Evolutionary conservation across 352 stramenopile genomes (phyloP).

Genomic region (Phytophthora fragariae): DNA sequence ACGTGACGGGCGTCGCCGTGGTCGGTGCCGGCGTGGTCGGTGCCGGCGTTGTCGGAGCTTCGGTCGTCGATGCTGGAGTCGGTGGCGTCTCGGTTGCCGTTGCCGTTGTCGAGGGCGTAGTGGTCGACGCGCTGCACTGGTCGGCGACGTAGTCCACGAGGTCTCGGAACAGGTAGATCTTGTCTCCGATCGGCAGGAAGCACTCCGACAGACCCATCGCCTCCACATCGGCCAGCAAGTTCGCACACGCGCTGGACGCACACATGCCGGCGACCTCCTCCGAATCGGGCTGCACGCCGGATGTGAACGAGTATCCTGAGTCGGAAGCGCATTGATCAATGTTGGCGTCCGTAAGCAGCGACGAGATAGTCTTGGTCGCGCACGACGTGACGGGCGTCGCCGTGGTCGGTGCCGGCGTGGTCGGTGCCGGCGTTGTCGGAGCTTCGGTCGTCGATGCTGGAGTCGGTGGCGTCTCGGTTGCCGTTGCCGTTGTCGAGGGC

Average conservation of each 20-base stretch:
- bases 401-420: slow-evolving; percentile 25
- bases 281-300: slow-evolving; percentile 22
- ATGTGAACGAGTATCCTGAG: slow-evolving; percentile 34
- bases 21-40: slow-evolving; percentile 13
- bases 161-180: slow-evolving; percentile 37
- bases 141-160: slow-evolving; percentile 29
- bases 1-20: slow-evolving; percentile 20
- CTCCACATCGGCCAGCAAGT: slow-evolving; percentile 28
- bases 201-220: slow-evolving; percentile 32
- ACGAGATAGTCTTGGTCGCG: slow-evolving; percentile 10
- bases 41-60: neutral
- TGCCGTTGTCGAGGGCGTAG: neutral
- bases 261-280: slow-evolving; percentile 33
- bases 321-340: slow-evolving; percentile 32
- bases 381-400: slow-evolving; percentile 21
- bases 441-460: too few relatives aligned
- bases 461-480: too few relatives aligned
- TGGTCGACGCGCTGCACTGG: slow-evolving; percentile 21
- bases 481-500: too few relatives aligned
- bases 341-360: slow-evolving; percentile 28
- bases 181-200: slow-evolving; percentile 32
- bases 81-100: neutral
- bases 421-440: too few relatives aligned
- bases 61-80: too few relatives aligned
- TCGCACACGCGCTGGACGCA: slow-evolving; percentile 25